These are phyloP conservation scores for Stramenopiles sp. DNA, from an alignment of 352 stramenopile species.

Conservation along the genomic window DNA sequence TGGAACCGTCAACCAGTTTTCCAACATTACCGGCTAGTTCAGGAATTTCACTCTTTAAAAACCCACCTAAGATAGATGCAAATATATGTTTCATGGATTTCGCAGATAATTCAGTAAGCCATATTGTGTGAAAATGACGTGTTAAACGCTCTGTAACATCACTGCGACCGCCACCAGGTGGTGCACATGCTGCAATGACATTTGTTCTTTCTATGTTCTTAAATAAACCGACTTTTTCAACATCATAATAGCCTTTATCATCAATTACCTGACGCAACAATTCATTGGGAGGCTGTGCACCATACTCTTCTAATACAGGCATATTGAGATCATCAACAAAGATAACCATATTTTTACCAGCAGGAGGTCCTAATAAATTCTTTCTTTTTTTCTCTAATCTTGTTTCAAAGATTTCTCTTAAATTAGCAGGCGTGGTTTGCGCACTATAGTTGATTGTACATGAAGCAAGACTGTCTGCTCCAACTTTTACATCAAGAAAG, in stretches of 20 bases:
- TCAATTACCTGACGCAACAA: slow-evolving; percentile 69
- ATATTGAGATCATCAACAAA: slow-evolving; percentile 80
- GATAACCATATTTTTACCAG: slow-evolving; percentile 56
- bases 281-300: slow-evolving; percentile 68
- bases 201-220: slow-evolving; percentile 63
- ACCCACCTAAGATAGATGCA: slow-evolving; percentile 58
- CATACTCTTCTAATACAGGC: slow-evolving; percentile 69
- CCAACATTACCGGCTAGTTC: slow-evolving; percentile 38
- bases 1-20: slow-evolving; percentile 55
- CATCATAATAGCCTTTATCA: slow-evolving; percentile 65
- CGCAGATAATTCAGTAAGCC: slow-evolving; percentile 54
- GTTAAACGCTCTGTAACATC: slow-evolving; percentile 65
- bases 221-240: slow-evolving; percentile 65
- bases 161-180: slow-evolving; percentile 55
- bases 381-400: slow-evolving; percentile 86
- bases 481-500: slow-evolving; percentile 62
- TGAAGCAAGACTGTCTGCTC: slow-evolving; percentile 46
- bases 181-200: slow-evolving; percentile 59
- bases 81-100: slow-evolving; percentile 67
- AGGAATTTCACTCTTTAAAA: slow-evolving; percentile 42
- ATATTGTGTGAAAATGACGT: slow-evolving; percentile 69
- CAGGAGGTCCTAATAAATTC: slow-evolving; percentile 63
- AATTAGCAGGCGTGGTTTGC: slow-evolving; percentile 59
- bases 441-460: slow-evolving; percentile 66
- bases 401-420: slow-evolving; percentile 61